Base-by-base conservation (phyloP, 257 asterid species). In the Lycium barbarum region DNA sequence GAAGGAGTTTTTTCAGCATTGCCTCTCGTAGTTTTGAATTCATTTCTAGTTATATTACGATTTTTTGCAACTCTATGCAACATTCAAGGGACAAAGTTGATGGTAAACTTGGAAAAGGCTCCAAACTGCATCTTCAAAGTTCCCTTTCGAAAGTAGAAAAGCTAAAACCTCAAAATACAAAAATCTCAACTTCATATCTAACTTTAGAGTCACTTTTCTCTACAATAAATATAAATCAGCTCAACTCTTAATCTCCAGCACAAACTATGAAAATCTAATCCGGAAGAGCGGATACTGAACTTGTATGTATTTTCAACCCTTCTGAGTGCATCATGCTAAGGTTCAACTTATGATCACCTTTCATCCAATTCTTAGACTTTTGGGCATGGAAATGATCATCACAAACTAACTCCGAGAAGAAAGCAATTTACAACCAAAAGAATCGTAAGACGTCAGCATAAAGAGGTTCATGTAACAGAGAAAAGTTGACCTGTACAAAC, bases 401-500 rank as follows among this genome's bases (percentile, higher is more conserved):
- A 22, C 8, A 76, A 76, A 76, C n/a, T 26, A 26, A 51, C 47
- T 76, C 36, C 5, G n/a, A 9, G 17, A 78, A 74, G 15, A 78
- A 26, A 78, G 65, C 15, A 78, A 6, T 33, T 78, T 53, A 76
- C 47, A 53, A 26, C 22, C 22, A 76, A 76, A 76, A 26, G 73
- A 13, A 26, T 2, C 7, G 15, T 22, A 7, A 54, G 47, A 26
- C 22, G 0, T 51, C 58, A 26, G 10, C 10, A 66, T 12, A 66
- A 26, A 26, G 20, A 12, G 45, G 71, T 73, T 84, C 62, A 54
- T 70, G 51, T 22, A 85, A 83, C 81, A 81, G 66, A 35, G 66
- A 26, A 47, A 1, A 43, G 62, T 76, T 76, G 22, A 7, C 78
- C 53, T 68, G 13, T 12, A 51, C 9, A 51, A 51, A 7, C 13